Conservation (phyloP, 345 rosid genomes). For the Eucalyptus urophylla region DNA sequence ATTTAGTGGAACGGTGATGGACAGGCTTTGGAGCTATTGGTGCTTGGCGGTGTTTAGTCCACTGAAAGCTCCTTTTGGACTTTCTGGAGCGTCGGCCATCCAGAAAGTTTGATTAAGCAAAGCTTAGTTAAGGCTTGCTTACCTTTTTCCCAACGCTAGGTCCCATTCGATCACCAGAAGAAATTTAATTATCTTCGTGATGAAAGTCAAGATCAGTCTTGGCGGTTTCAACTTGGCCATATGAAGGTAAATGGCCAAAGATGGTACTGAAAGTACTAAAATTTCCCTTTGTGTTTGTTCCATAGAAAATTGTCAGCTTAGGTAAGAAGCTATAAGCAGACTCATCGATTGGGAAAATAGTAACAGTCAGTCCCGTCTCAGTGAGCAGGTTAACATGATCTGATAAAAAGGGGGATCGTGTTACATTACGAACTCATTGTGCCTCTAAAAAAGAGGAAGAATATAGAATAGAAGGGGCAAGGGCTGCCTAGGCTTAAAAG, state of each 20-base stretch:
- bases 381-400: not conserved
- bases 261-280: not conserved
- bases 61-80: not conserved
- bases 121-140: not conserved
- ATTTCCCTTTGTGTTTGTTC: not conserved
- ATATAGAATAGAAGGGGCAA: not conserved
- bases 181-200: not conserved
- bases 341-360: not conserved
- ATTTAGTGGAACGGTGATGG: not conserved
- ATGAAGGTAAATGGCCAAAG: not conserved
- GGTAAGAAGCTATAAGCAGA: not conserved
- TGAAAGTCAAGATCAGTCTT: not conserved
- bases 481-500: not conserved
- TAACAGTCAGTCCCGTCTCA: not conserved
- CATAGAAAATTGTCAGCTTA: not conserved
- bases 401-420: not conserved
- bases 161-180: not conserved
- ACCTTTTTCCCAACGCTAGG: not conserved
- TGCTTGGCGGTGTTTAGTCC: not conserved
- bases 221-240: not conserved
- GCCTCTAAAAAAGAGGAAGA: not conserved
- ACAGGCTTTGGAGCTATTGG: not conserved
- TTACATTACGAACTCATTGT: not conserved
- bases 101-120: not conserved
- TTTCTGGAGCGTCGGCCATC: not conserved